Percentiles rank a stretch among this genome's conserved stretches.
Conservation (phyloP, 2,329 filamentous ascomycete species). For the Verticillium nonalfalfae region DNA sequence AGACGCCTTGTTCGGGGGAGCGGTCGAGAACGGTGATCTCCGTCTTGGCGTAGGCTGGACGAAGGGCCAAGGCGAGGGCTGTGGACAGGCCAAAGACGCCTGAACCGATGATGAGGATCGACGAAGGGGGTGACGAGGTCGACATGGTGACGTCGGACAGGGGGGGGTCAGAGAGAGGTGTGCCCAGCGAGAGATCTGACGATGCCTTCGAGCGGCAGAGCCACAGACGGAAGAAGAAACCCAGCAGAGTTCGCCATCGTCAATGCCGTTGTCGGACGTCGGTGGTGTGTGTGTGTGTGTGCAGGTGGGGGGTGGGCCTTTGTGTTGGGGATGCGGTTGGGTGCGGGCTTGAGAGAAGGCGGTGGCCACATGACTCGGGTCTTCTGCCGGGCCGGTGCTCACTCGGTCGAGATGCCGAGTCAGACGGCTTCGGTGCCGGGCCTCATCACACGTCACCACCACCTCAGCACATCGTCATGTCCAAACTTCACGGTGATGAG, state of each 20-base stretch:
- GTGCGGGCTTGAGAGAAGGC: neutral
- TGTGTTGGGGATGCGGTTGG: neutral
- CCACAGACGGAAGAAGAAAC: neutral
- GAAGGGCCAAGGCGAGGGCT: conserved; percentile 62
- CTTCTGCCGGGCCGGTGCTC: neutral
- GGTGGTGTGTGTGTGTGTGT: neutral
- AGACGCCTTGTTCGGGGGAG: conserved; percentile 39
- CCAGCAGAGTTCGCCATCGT: neutral
- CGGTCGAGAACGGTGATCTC: conserved; percentile 56
- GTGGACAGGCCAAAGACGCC: conserved; percentile 56
- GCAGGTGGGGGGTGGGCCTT: neutral
- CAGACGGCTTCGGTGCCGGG: neutral
- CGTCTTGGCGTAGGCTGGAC: conserved; percentile 46
- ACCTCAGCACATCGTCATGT: too few relatives aligned
- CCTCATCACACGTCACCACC: too few relatives aligned
- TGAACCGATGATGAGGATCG: conserved; percentile 64
- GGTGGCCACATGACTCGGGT: neutral
- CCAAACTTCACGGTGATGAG: too few relatives aligned
- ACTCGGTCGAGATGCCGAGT: neutral
- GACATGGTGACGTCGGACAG: neutral
- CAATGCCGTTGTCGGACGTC: neutral
- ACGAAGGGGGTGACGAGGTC: conserved; percentile 24
- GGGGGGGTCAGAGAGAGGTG: neutral
- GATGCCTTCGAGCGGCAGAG: neutral
- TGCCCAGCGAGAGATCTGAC: neutral